phyloP scores from a whole-genome alignment of 345 rosid species.

The rapeseed (Brassica napus) region Da-Ae NC_063451.1:1830001-1830500 shows the following conservation, averaged over 20 bases:
- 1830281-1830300: slow-evolving; percentile 9
- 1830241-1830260: slow-evolving; percentile 45
- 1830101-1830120: slow-evolving; percentile 17
- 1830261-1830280: slow-evolving; percentile 41
- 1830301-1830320: slow-evolving; percentile 6
- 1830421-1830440: slow-evolving; percentile 42
- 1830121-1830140: slow-evolving; percentile 23
- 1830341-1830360: neutral
- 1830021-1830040: slow-evolving; percentile 42
- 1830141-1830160: slow-evolving; percentile 40
- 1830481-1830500: slow-evolving; percentile 1
- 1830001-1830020: slow-evolving; percentile 42
- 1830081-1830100: neutral
- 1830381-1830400: neutral
- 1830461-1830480: neutral
- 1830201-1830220: slow-evolving; percentile 57
- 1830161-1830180: slow-evolving; percentile 39
- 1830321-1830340: neutral
- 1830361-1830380: neutral
- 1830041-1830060: slow-evolving; percentile 42
- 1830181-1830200: slow-evolving; percentile 46
- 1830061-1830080: slow-evolving; percentile 33
- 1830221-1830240: slow-evolving; percentile 55
- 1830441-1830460: slow-evolving; percentile 34
- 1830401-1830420: neutral